Evolutionary conservation across 192 early-diverging fungal genomes (phyloP), one percentile per base, ranked within the genome.

Genomic region (Entomortierella lignicola): DNA sequence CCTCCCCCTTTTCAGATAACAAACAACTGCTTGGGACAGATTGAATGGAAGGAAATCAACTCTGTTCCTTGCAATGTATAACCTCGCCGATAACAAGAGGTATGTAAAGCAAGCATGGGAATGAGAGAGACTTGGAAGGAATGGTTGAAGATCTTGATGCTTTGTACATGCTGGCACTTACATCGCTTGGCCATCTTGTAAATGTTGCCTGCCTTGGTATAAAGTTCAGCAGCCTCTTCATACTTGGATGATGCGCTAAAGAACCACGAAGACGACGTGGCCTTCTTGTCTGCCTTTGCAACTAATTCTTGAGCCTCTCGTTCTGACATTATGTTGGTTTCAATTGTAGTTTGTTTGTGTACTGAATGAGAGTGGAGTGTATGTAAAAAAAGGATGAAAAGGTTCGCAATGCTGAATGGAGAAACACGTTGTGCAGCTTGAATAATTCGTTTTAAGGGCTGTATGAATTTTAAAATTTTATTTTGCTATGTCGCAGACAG

Each of bases 151-250:
- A 21, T 10, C 32, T 18, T 11, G 11, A 21, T 34, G 25, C 58
- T 20, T 55, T 39, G 39, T 41, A 6, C 30, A 52, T n/a, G 52
- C 18, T 37, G 20, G 21, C 15, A 75, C 88, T 72, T 84, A 94
- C 95, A 95, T 85, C 93, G 87, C 81, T 97, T 94, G 55, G 89
- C 89, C 25, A 98, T 81, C 83, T 97, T 98, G 89, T 94, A 99
- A 60, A 90, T 88, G 83, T 98, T 98, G 42, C 89, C 94, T 8
- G 98, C 98, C 69, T 93, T 91, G 71, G 85, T 88, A 81, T 93
- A 99, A 37, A 98, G 88, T 50, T 99, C 98, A 32, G 92, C 91
- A 8, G 98, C 97, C 74, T 99, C 97, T 57, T 98, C 97, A 67
- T 91, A 90, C 75, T 98, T 98, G 65, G 61, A 60, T 54, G 95